Evolutionary conservation across 148 eudicot genomes (phyloP).

Genomic region (Euryodendron excelsum): DNA sequence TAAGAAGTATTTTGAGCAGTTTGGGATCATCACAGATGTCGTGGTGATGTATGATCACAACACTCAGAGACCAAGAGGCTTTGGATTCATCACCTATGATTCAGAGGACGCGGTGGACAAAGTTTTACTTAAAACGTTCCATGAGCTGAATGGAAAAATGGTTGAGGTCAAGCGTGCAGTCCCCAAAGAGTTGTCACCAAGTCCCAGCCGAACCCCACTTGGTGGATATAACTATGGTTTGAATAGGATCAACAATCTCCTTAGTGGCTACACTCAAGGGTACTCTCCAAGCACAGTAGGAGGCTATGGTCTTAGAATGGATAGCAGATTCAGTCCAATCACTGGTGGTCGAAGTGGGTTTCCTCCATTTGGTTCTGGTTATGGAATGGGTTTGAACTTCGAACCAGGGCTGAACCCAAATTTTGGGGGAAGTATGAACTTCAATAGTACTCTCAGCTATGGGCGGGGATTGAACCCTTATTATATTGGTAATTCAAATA

Average conservation of each 20-base stretch:
- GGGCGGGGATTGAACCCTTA: slow-evolving; percentile 34
- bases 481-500: slow-evolving; percentile 33
- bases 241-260: slow-evolving; percentile 23
- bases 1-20: slow-evolving; percentile 33
- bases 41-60: slow-evolving; percentile 40
- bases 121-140: slow-evolving; percentile 31
- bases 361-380: slow-evolving; percentile 46
- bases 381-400: slow-evolving; percentile 49
- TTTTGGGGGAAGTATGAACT: slow-evolving; percentile 39
- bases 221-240: slow-evolving; percentile 26
- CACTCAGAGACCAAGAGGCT: slow-evolving; percentile 41
- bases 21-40: slow-evolving; percentile 32
- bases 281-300: slow-evolving; percentile 51
- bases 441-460: slow-evolving; percentile 26
- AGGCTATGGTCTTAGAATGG: slow-evolving; percentile 66
- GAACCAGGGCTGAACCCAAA: slow-evolving; percentile 44
- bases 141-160: slow-evolving; percentile 41
- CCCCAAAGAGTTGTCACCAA: slow-evolving; percentile 33
- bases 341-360: slow-evolving; percentile 44
- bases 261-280: slow-evolving; percentile 42
- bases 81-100: slow-evolving; percentile 36
- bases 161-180: slow-evolving; percentile 40
- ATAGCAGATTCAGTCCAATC: slow-evolving; percentile 54
- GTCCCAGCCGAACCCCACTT: slow-evolving; percentile 31
- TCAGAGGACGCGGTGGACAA: slow-evolving; percentile 35